These are phyloP conservation scores for Globisporangium radiosum DNA, from an alignment of 352 stramenopile species.

Conservation along the genomic window DNA sequence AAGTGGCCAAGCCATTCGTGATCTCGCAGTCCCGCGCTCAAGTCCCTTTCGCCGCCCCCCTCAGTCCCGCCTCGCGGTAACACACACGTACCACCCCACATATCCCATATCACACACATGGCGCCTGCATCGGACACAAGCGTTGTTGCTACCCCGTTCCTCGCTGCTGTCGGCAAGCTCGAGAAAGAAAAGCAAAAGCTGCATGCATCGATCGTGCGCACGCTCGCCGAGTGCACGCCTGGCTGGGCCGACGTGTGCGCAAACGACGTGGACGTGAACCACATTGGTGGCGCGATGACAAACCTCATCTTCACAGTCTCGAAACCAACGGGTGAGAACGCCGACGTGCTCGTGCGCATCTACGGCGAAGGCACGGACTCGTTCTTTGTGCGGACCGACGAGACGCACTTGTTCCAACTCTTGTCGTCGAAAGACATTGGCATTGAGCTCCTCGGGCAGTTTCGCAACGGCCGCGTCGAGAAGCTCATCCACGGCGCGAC, in stretches of 20 bases:
- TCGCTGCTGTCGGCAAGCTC: conserved; percentile 40
- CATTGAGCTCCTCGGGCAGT: conserved; percentile 69
- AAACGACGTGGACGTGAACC: conserved; percentile 54
- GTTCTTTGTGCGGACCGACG: conserved; percentile 73
- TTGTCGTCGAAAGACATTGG: conserved; percentile 67
- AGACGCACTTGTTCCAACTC: conserved; percentile 72
- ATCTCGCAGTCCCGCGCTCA: conserved; percentile 20
- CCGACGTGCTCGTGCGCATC: conserved; percentile 69
- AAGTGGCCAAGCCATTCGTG: conserved; percentile 14
- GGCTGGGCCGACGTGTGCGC: conserved; percentile 45
- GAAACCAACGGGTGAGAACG: conserved; percentile 53
- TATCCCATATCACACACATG: conserved; percentile 9
- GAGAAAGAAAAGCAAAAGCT: conserved; percentile 68
- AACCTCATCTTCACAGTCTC: conserved; percentile 82
- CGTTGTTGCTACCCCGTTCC: conserved; percentile 51
- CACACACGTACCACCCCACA: background rate
- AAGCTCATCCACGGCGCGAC: conserved; percentile 69
- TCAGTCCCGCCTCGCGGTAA: too few relatives aligned
- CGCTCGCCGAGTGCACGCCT: conserved; percentile 48
- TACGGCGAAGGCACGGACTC: conserved; percentile 77
- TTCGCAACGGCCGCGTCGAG: conserved; percentile 67
- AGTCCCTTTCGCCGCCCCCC: background rate
- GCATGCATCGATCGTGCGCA: conserved; percentile 55
- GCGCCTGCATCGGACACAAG: conserved; percentile 23
- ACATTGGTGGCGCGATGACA: conserved; percentile 76